Conservation (phyloP, 2,329 filamentous ascomycete genomes). For the Nigrospora osmanthi region DNA sequence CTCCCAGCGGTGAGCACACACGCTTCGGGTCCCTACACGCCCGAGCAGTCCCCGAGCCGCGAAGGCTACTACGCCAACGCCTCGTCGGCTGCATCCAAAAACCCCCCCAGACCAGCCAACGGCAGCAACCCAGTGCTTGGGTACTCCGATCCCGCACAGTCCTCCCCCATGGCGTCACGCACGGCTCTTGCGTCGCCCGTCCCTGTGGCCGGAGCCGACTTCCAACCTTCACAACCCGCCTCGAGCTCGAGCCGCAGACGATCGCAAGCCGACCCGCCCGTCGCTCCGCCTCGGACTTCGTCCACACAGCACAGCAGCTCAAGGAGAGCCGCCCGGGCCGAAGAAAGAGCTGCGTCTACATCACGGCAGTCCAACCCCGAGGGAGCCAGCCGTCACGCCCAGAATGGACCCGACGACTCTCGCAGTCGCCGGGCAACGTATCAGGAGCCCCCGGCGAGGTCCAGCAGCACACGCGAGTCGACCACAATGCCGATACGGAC, state of each 20-base stretch:
- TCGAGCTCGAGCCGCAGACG: constrained; percentile 43
- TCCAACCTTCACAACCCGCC: constrained; percentile 20
- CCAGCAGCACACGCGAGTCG: constrained; percentile 28
- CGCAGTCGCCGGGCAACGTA: constrained; percentile 25
- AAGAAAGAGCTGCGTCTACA: constrained; percentile 34
- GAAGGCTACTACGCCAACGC: constrained; percentile 50
- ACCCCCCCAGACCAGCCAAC: constrained; percentile 45
- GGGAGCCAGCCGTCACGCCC: constrained; percentile 20
- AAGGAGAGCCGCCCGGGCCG: constrained; percentile 35
- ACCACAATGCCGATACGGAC: constrained; percentile 37
- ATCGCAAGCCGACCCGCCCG: constrained; percentile 50
- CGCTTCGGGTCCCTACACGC: constrained; percentile 42
- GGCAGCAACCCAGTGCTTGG: constrained; percentile 33
- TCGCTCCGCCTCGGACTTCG: constrained; percentile 75
- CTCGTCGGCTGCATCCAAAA: constrained; percentile 44
- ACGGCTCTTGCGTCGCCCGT: constrained; percentile 34
- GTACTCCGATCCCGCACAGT: constrained; percentile 22
- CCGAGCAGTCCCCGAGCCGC: constrained; percentile 42
- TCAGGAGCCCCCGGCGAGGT: constrained; percentile 28
- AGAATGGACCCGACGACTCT: constrained; percentile 24
- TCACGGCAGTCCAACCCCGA: constrained; percentile 23
- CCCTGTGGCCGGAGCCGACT: constrained; percentile 31
- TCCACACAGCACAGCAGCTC: constrained; percentile 55
- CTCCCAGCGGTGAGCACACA: constrained; percentile 36
- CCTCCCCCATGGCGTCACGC: constrained; percentile 39